Evolutionary conservation across 768 basidiomycete genomes (phyloP), one percentile per base, ranked within the genome.

Genomic region (Mrakia frigida): DNA sequence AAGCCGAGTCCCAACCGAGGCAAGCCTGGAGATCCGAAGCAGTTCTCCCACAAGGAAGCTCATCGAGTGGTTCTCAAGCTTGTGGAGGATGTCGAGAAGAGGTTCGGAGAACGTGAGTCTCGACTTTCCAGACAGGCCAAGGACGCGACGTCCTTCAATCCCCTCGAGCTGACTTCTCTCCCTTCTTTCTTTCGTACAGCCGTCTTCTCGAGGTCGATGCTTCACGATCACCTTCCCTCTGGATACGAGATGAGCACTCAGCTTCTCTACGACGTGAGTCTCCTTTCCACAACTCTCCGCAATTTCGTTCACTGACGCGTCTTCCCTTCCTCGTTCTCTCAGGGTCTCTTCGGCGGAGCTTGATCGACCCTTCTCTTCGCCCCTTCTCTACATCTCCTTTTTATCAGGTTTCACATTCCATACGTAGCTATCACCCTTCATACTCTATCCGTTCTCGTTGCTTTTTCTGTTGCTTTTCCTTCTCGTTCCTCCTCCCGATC

Each of bases 71-170:
- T 80, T 21, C 79, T 82, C 4, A 78, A 79, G 2, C 65, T 73
- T 0, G 76, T 79, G 25, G 79, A 80, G 69, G 79, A 81, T 61
- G 80, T 82, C 18, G 78, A 78, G 72, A 74, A 74, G 21, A 60
- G 80, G 6, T 82, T 82, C 52, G 77, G 77, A 23, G 77, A 77
- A 39, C 72, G 74, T 75, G 65, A 65, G 74, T 46, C 28, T 41
- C 37, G 21, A 11, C 18, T 16, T n/a, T 13, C 53, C 23, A 14
- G 31, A 10, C 1, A 11, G 60, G 16, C 5, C 0, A 9, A 25
- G 10, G 33, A 60, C 33, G n/a, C 31, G 23, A 59, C n/a, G n/a
- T n/a, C n/a, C 72, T 25, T 23, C 35, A 11, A 41, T 35, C n/a
- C n/a, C n/a, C n/a, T n/a, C 60, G 72, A 73, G 18, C 46, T 50